phyloP scores from a whole-genome alignment of 441 rosid species.

The Gossypium aridum region DNA sequence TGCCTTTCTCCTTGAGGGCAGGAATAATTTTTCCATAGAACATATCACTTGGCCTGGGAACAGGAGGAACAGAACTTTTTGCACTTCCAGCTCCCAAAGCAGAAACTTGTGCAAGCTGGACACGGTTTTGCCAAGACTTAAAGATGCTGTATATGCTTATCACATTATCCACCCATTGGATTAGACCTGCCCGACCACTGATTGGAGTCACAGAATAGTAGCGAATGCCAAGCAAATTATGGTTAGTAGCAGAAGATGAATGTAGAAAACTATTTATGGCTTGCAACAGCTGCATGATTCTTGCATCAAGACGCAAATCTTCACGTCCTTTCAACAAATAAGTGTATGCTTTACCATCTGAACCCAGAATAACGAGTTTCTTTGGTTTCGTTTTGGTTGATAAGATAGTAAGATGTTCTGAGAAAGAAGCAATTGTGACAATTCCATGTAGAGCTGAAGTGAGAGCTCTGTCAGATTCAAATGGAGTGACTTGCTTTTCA shows the following conservation, averaged over 20 bases:
- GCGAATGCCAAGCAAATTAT: conserved; percentile 68
- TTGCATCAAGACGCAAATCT: conserved; percentile 98
- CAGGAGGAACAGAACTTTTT: conserved; percentile 55
- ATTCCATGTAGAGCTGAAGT: conserved; percentile 57
- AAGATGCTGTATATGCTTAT: conserved; percentile 90
- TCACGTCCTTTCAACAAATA: conserved; percentile 96
- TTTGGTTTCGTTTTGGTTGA: conserved; percentile 97
- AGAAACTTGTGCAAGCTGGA: conserved; percentile 65
- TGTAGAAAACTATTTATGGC: conserved; percentile 74
- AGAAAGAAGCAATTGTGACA: conserved; percentile 80
- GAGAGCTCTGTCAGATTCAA: conserved; percentile 50
- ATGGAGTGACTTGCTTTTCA: conserved; percentile 60
- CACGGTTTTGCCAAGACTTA: conserved; percentile 93
- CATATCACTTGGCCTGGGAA: conserved; percentile 99
- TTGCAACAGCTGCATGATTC: conserved; percentile 98
- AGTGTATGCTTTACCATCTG: conserved; percentile 86
- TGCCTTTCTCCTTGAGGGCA: conserved; percentile 97
- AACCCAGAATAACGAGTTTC: conserved; percentile 84
- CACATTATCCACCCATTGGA: conserved; percentile 98
- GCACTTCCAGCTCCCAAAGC: conserved; percentile 53
- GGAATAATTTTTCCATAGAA: conserved; percentile 99
- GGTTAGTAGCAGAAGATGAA: conserved; percentile 54
- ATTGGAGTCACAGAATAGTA: conserved; percentile 96
- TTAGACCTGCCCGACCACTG: conserved; percentile 98
- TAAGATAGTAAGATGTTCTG: conserved; percentile 66